phyloP scores from a whole-genome alignment of 495 filamentous ascomycete species.

The Penicillium longicatenatum region DNA sequence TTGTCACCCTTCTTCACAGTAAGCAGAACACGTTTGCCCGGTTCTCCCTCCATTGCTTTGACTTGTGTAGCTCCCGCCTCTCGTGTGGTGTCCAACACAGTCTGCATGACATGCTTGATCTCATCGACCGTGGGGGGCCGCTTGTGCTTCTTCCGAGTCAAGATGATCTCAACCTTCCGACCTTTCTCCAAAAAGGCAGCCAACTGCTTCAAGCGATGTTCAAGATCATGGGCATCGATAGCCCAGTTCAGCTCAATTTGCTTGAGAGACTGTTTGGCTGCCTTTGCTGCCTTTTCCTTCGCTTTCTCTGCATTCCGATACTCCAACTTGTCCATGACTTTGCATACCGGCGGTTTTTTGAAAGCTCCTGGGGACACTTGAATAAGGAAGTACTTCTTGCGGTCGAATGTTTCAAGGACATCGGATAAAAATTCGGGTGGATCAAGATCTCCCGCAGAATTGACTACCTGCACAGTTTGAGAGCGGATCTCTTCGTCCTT shows the following conservation, averaged over 20 bases:
- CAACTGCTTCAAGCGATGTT: conserved; percentile 60
- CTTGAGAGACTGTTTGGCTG: conserved; percentile 50
- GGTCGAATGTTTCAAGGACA: conserved; percentile 53
- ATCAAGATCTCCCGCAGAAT: conserved; percentile 49
- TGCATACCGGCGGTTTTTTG: conserved; percentile 60
- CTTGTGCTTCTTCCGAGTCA: conserved; percentile 53
- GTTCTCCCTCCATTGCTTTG: conserved; percentile 46
- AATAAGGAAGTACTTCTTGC: conserved; percentile 53
- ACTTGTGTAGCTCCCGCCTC: conserved; percentile 40
- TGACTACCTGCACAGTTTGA: conserved; percentile 55
- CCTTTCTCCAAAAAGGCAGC: conserved; percentile 65
- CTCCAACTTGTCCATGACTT: conserved; percentile 57
- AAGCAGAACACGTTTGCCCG: conserved; percentile 41
- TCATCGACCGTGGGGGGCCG: conserved; percentile 44
- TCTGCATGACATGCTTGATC: conserved; percentile 43
- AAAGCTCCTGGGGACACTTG: conserved; percentile 49
- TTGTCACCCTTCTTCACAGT: conserved; percentile 41
- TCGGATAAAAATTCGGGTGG: conserved; percentile 39
- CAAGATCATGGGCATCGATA: conserved; percentile 67
- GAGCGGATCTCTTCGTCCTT: conserved; percentile 60
- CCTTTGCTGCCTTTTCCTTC: conserved; percentile 42
- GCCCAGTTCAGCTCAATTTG: conserved; percentile 85
- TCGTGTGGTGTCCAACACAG: conserved; percentile 36
- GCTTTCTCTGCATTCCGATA: conserved; percentile 42
- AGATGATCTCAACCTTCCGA: conserved; percentile 59